Evolutionary conservation across 2,329 filamentous ascomycete species (phyloP).

Genomic region (Emergomyces orientalis): DNA sequence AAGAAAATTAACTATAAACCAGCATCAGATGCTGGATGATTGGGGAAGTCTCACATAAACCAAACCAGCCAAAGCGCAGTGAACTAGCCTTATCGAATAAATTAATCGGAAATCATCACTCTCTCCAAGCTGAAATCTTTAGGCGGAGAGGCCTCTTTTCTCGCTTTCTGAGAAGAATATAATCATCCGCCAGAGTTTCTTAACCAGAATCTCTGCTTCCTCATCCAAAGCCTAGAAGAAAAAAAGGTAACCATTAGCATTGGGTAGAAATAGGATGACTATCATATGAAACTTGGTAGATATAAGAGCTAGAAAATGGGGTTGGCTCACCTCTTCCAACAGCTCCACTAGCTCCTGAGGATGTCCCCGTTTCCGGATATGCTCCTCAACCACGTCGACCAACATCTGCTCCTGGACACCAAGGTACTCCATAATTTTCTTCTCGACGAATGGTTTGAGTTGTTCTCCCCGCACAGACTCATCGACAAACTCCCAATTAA

Average conservation of each 20-base stretch:
- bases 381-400: conserved; percentile 84
- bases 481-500: conserved; percentile 88
- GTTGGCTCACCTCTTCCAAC: conserved; percentile 60
- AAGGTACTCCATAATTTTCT: conserved; percentile 94
- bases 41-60: neutral
- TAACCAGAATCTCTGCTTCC: conserved; percentile 85
- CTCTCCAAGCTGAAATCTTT: conserved; percentile 15
- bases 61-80: neutral
- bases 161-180: conserved; percentile 96
- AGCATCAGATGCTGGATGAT: neutral
- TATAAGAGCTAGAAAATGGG: conserved; percentile 5
- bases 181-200: conserved; percentile 96
- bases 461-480: conserved; percentile 73
- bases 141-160: conserved; percentile 73
- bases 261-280: neutral
- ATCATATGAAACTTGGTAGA: neutral
- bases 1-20: neutral
- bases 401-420: conserved; percentile 94
- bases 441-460: conserved; percentile 88
- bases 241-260: conserved; percentile 27
- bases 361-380: conserved; percentile 63
- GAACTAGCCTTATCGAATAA: neutral
- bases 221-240: conserved; percentile 68
- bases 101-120: neutral
- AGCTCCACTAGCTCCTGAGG: conserved; percentile 78